These are phyloP conservation scores for Penicillium silybi DNA, from an alignment of 495 filamentous ascomycete genomes.

Conservation along the genomic window DNA sequence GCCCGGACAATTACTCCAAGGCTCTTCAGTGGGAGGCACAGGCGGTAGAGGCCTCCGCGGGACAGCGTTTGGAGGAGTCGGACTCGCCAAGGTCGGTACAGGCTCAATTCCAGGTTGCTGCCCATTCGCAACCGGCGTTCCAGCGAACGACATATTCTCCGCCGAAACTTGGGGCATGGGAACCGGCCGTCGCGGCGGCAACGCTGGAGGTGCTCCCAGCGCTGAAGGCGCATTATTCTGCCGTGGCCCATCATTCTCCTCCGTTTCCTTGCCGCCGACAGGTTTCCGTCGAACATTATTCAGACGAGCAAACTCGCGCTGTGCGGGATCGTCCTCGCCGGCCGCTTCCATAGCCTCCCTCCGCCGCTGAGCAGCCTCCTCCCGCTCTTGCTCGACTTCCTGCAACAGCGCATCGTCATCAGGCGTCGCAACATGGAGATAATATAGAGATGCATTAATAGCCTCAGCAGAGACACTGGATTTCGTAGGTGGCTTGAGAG, in stretches of 20 bases:
- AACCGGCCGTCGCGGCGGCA: conserved; percentile 11
- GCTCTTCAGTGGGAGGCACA: conserved; percentile 27
- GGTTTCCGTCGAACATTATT: conserved; percentile 44
- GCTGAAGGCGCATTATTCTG: conserved; percentile 8
- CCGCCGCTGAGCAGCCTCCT: conserved; percentile 45
- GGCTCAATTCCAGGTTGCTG: neutral
- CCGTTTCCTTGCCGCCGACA: conserved; percentile 18
- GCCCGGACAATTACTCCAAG: conserved; percentile 3
- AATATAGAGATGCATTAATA: conserved; percentile 84
- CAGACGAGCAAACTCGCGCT: conserved; percentile 32
- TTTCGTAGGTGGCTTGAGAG: conserved; percentile 79
- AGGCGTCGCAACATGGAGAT: conserved; percentile 72
- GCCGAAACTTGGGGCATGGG: conserved; percentile 18
- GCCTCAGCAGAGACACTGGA: conserved; percentile 79
- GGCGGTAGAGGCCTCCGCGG: conserved; percentile 28
- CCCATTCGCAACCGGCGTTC: conserved; percentile 12
- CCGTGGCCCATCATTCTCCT: conserved; percentile 11
- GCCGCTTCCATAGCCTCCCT: conserved; percentile 30
- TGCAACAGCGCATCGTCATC: conserved; percentile 53
- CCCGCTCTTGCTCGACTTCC: conserved; percentile 38
- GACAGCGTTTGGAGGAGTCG: neutral
- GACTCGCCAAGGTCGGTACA: neutral
- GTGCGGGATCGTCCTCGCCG: conserved; percentile 18
- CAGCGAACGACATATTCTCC: conserved; percentile 22
- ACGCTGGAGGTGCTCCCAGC: neutral